Evolutionary conservation across 352 stramenopile genomes (phyloP).

Genomic region (Globisporangium abappressorium): DNA sequence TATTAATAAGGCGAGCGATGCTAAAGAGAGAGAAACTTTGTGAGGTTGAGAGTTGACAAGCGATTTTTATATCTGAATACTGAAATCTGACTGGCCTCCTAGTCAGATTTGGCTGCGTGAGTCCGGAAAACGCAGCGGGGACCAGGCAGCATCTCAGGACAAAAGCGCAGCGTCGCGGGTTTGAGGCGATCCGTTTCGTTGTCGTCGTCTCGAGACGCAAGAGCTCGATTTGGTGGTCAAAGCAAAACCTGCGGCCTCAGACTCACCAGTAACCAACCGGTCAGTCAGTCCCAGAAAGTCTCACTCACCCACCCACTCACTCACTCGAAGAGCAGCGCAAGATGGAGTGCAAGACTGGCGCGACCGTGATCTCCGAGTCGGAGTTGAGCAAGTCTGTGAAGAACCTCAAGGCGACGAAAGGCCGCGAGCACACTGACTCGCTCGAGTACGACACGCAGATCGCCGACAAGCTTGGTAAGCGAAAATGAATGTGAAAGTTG

Average conservation of each 20-base stretch:
- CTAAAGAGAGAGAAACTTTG: slow-evolving; percentile 1
- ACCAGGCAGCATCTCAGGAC: not conserved
- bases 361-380: slow-evolving; percentile 38
- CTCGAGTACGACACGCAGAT: slow-evolving; percentile 64
- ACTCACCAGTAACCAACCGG: not conserved
- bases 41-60: slow-evolving; percentile 1
- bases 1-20: slow-evolving; percentile 4
- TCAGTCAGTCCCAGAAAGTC: not conserved
- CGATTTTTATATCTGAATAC: not conserved
- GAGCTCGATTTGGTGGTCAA: not conserved
- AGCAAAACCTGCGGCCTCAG: slow-evolving; percentile 1
- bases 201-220: not conserved
- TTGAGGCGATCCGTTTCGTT: slow-evolving; percentile 5
- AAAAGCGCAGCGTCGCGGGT: not conserved
- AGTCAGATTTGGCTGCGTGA: not conserved
- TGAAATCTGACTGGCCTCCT: not conserved
- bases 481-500: not conserved
- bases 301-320: not conserved
- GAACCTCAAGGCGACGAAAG: slow-evolving; percentile 58
- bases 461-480: slow-evolving; percentile 45
- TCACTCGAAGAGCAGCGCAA: no score
- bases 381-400: slow-evolving; percentile 66
- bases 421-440: slow-evolving; percentile 63
- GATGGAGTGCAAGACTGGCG: slow-evolving; percentile 64
- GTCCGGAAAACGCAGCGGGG: not conserved